These are phyloP conservation scores for Phytophthora multivora DNA, from an alignment of 352 stramenopile genomes.

Conservation along the genomic window DNA sequence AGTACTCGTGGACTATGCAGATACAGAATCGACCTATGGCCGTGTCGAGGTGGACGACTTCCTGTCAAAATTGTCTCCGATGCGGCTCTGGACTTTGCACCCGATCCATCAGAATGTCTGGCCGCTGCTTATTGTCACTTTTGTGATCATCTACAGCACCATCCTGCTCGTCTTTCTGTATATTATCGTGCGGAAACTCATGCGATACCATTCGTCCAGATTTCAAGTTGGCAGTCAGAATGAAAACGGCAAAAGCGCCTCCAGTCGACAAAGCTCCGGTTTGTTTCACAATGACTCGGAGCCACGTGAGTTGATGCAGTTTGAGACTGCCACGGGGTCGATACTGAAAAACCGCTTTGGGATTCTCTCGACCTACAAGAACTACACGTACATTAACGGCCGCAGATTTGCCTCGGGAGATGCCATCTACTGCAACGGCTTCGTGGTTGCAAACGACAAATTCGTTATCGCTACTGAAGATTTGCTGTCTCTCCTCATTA, in stretches of 20 bases:
- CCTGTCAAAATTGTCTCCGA: conserved; percentile 33
- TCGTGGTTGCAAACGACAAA: conserved; percentile 56
- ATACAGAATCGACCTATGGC: conserved; percentile 10
- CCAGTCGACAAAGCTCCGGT: conserved; percentile 9
- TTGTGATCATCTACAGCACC: conserved; percentile 31
- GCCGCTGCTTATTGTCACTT: conserved; percentile 20
- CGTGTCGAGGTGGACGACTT: conserved; percentile 27
- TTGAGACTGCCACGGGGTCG: conserved; percentile 39
- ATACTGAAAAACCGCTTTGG: conserved; percentile 39
- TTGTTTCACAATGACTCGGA: conserved; percentile 19
- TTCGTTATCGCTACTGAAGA: conserved; percentile 55
- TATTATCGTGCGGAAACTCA: conserved; percentile 30
- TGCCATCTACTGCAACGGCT: conserved; percentile 66
- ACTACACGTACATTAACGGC: conserved; percentile 38
- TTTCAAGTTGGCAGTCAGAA: conserved; percentile 15
- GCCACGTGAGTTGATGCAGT: conserved; percentile 27
- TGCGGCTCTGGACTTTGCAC: conserved; percentile 35
- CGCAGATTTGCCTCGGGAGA: conserved; percentile 33
- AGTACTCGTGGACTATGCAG: conserved; percentile 13
- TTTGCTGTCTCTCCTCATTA: conserved; percentile 42
- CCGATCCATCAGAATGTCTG: conserved; percentile 27
- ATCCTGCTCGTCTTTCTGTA: conserved; percentile 36
- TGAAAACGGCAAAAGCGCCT: not conserved
- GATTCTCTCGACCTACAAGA: conserved; percentile 51
- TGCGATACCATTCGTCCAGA: conserved; percentile 2